A percentile compares a stretch with the other conserved stretches of the same genome.
Evolutionary conservation across 495 filamentous ascomycete genomes (phyloP).

Genomic region (Talaromyces wortmannii): DNA sequence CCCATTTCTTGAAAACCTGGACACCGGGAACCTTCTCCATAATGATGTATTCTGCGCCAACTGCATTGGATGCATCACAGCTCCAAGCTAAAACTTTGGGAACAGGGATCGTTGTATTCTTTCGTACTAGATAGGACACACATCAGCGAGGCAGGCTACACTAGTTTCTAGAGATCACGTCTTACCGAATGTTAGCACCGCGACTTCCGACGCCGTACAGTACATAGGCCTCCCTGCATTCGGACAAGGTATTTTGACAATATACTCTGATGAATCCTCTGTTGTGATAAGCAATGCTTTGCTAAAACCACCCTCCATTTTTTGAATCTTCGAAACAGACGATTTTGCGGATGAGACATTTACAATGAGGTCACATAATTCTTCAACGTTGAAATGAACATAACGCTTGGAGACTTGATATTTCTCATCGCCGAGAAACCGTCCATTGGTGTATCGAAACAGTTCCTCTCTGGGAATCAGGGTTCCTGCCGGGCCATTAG

Average conservation of each 20-base stretch:
- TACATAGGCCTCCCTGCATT: slow-evolving; percentile 22
- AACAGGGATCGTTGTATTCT: slow-evolving; percentile 8
- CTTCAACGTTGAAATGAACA: slow-evolving; percentile 23
- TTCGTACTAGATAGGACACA: slow-evolving; percentile 26
- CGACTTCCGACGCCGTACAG: slow-evolving; percentile 34
- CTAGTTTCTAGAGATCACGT: neutral
- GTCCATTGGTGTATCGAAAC: slow-evolving; percentile 18
- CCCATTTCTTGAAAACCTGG: too few relatives aligned
- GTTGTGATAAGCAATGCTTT: slow-evolving; percentile 29
- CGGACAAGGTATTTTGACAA: slow-evolving; percentile 29
- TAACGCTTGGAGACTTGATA: slow-evolving; percentile 16
- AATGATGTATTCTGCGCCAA: too few relatives aligned
- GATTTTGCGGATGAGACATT: slow-evolving; percentile 11
- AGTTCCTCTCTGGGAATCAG: too few relatives aligned
- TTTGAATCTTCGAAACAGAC: slow-evolving; percentile 16
- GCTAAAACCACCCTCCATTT: slow-evolving; percentile 30
- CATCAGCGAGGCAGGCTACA: slow-evolving; percentile 19
- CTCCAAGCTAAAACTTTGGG: too few relatives aligned
- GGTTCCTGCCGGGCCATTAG: too few relatives aligned
- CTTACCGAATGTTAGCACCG: slow-evolving; percentile 28
- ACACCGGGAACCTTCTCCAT: too few relatives aligned
- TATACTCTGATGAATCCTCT: slow-evolving; percentile 25
- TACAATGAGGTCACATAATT: slow-evolving; percentile 16
- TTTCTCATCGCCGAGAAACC: slow-evolving; percentile 21
- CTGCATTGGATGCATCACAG: too few relatives aligned